Evolutionary conservation across 2,329 filamentous ascomycete genomes (phyloP).

Genomic region (Talaromyces sp.): DNA sequence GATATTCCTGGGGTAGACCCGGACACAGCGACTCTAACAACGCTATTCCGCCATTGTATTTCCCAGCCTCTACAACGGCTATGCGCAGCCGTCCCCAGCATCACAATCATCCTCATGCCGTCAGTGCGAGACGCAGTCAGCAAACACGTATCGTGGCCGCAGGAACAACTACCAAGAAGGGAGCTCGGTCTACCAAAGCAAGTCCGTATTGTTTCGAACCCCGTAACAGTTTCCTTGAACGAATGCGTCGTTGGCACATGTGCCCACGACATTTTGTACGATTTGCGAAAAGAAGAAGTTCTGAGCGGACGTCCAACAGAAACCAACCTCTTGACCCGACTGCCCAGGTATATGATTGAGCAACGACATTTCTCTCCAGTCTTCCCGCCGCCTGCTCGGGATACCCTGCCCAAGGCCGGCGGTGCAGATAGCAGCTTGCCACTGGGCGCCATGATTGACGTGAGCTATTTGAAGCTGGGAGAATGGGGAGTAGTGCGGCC

Average conservation of each 20-base stretch:
- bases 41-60: conserved; percentile 78
- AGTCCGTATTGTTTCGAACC: conserved; percentile 77
- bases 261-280: conserved; percentile 77
- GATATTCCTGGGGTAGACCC: conserved; percentile 64
- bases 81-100: conserved; percentile 64
- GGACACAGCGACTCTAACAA: conserved; percentile 73
- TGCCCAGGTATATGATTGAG: conserved; percentile 74
- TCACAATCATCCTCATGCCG: conserved; percentile 78
- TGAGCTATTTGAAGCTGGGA: conserved; percentile 78
- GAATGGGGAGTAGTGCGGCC: conserved; percentile 85
- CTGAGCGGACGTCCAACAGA: conserved; percentile 53
- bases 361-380: conserved; percentile 89
- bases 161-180: conserved; percentile 64
- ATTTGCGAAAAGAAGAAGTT: conserved; percentile 72
- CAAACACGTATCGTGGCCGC: conserved; percentile 84
- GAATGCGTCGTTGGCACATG: conserved; percentile 79
- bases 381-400: conserved; percentile 72
- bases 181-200: conserved; percentile 76
- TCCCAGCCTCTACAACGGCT: conserved; percentile 69
- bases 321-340: conserved; percentile 62
- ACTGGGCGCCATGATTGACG: conserved; percentile 74
- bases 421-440: conserved; percentile 52
- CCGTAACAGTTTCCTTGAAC: conserved; percentile 83
- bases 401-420: conserved; percentile 61
- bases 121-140: conserved; percentile 77